These are phyloP conservation scores for Scopulariopsis brevicaulis DNA, from an alignment of 2,329 filamentous ascomycete species.

Conservation along the genomic window DNA sequence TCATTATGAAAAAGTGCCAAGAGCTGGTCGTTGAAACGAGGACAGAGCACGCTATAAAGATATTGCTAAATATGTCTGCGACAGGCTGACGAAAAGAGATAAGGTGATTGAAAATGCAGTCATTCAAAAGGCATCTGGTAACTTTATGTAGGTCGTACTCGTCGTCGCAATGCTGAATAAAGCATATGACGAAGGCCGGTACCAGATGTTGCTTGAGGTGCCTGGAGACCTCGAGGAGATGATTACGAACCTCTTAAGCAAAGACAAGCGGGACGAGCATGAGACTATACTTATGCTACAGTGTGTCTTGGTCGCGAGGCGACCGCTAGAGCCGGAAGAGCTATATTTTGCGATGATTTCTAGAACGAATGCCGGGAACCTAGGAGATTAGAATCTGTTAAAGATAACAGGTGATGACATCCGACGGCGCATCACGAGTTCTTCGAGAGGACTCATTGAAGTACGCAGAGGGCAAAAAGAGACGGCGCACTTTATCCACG, in stretches of 20 bases:
- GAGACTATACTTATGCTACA: conserved; percentile 33
- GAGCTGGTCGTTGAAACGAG: conserved; percentile 15
- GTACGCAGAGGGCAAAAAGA: conserved; percentile 16
- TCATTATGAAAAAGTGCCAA: neutral
- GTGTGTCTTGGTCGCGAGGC: conserved; percentile 38
- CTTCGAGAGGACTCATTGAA: conserved; percentile 39
- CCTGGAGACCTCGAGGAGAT: conserved; percentile 29
- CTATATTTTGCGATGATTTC: conserved; percentile 30
- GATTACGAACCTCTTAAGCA: conserved; percentile 36
- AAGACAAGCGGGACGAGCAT: conserved; percentile 28
- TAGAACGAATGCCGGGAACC: conserved; percentile 8
- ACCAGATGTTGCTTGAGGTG: conserved; percentile 18
- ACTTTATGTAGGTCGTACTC: conserved; percentile 31
- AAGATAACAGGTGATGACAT: conserved; percentile 8
- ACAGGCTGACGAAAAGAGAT: conserved; percentile 2
- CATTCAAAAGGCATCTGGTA: conserved; percentile 21
- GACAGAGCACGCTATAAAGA: conserved; percentile 13
- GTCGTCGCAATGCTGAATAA: conserved; percentile 27
- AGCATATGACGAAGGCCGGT: conserved; percentile 15
- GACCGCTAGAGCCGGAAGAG: conserved; percentile 28
- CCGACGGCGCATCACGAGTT: conserved; percentile 20
- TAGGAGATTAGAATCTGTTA: neutral
- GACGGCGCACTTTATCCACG: conserved; percentile 40
- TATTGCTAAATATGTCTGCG: conserved; percentile 11
- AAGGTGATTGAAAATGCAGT: conserved; percentile 8